Percentiles rank a stretch among this genome's conserved stretches.
Evolutionary conservation across 179 eudicot genomes (phyloP).

Genomic region (Actinidia chinensis): DNA sequence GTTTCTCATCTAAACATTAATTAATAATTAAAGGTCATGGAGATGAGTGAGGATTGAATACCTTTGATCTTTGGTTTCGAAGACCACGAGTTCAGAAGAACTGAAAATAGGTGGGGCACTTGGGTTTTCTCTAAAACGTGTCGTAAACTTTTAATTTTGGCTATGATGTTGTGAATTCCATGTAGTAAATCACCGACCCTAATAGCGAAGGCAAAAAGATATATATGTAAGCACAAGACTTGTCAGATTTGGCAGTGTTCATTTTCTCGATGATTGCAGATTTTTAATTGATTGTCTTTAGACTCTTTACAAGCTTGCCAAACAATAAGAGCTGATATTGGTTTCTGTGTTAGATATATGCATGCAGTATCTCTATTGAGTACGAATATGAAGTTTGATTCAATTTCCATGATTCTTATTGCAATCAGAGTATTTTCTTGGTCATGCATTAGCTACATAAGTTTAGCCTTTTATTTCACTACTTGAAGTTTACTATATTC

Average conservation of each 20-base stretch:
- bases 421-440: background rate
- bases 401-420: slow-evolving; percentile 4
- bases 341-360: background rate
- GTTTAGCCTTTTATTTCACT: background rate
- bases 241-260: background rate
- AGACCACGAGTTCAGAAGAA: background rate
- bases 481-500: background rate
- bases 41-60: background rate
- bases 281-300: background rate
- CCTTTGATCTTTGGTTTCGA: background rate
- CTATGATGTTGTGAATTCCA: background rate
- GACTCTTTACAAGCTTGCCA: background rate
- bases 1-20: background rate
- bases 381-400: slow-evolving; percentile 5
- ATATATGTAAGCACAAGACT: background rate
- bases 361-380: background rate
- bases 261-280: background rate
- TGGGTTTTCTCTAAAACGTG: background rate
- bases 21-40: background rate
- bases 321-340: background rate
- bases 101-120: background rate
- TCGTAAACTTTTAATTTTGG: background rate
- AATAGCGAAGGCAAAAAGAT: background rate
- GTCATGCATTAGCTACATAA: background rate
- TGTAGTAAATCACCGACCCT: background rate